A percentile compares a stretch with the other conserved stretches of the same genome.
Evolutionary conservation across 2,329 filamentous ascomycete genomes (phyloP).

Genomic region (Botrytis medusae): DNA sequence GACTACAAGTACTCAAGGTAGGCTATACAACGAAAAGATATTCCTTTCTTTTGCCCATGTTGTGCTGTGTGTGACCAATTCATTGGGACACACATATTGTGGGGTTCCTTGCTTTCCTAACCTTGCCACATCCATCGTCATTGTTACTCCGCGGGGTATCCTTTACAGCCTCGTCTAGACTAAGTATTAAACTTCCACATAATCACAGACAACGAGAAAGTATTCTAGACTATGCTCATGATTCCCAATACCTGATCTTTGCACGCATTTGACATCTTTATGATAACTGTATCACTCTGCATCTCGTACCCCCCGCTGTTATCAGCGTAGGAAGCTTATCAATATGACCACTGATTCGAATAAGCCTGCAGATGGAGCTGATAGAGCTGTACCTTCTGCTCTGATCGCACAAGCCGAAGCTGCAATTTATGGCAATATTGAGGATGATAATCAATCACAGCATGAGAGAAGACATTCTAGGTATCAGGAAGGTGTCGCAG

Average conservation of each 20-base stretch:
- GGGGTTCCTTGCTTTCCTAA: constrained; percentile 1
- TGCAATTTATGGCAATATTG: constrained; percentile 36
- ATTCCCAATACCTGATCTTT: not conserved
- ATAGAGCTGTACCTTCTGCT: constrained; percentile 28
- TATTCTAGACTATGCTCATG: not conserved
- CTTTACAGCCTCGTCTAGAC: not conserved
- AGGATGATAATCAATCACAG: constrained; percentile 22
- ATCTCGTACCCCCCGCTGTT: not conserved
- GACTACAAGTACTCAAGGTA: not conserved
- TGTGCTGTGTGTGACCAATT: not conserved
- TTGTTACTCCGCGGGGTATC: not conserved
- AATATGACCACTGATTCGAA: constrained; percentile 19
- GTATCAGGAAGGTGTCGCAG: not conserved
- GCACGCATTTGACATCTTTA: not conserved
- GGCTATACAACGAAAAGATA: not conserved
- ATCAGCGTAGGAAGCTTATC: constrained; percentile 4
- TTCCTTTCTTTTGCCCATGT: not conserved
- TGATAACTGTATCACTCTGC: constrained; percentile 1
- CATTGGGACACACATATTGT: not conserved
- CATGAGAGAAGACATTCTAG: constrained; percentile 21
- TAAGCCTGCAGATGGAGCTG: constrained; percentile 20
- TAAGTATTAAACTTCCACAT: not conserved
- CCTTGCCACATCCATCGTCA: not conserved
- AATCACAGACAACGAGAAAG: not conserved
- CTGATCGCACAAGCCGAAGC: constrained; percentile 40